Evolutionary conservation across 75 land plant genomes (phyloP).

Genomic region (Azolla pinnata): DNA sequence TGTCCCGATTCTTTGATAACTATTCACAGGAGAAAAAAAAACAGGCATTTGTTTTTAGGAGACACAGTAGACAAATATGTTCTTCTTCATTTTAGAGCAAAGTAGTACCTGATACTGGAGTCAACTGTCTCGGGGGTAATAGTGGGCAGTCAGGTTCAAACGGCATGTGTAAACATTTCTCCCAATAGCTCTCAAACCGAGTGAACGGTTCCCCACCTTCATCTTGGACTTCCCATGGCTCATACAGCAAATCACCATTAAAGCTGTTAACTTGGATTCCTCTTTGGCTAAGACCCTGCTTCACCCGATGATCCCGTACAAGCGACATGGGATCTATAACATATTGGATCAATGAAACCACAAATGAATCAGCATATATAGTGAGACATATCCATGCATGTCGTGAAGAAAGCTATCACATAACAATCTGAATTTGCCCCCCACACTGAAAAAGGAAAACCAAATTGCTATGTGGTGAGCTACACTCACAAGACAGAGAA

Average conservation of each 20-base stretch:
- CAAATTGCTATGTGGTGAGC: no score
- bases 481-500: no score
- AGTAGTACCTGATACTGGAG: conserved; percentile 34
- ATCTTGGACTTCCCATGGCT: conserved; percentile 75
- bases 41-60: neutral
- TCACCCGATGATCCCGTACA: conserved; percentile 62
- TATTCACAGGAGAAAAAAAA: neutral
- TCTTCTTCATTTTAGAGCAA: neutral
- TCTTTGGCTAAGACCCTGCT: conserved; percentile 34
- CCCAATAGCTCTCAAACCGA: conserved; percentile 54
- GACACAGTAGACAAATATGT: neutral
- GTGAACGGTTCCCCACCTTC: conserved; percentile 61
- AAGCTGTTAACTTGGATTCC: conserved; percentile 51
- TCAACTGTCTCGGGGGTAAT: conserved; percentile 46
- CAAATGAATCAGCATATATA: no score
- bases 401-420: no score
- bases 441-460: no score
- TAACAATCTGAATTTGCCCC: no score
- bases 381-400: no score
- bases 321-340: conserved; percentile 64
- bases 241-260: conserved; percentile 55
- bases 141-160: conserved; percentile 31
- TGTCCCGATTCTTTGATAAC: neutral
- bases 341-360: no score
- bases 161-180: conserved; percentile 42